Conservation (phyloP, 768 basidiomycete species). For the Lactifluus hygrophoroides region DNA sequence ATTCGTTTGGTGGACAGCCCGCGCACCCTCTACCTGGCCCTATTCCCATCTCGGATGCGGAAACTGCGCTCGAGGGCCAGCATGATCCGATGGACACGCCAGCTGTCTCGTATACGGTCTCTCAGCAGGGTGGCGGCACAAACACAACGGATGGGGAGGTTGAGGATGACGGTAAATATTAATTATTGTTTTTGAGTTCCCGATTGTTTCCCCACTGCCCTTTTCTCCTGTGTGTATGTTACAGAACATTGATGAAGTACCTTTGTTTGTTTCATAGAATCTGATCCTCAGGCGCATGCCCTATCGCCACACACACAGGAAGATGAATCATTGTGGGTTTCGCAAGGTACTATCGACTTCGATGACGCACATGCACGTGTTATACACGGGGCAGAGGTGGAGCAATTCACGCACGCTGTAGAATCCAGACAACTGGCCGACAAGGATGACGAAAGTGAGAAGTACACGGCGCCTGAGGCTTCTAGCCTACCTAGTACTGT, state of each 20-base stretch:
- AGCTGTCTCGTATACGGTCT: neutral
- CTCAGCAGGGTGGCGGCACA: slow-evolving; percentile 15
- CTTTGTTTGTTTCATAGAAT: slow-evolving; percentile 15
- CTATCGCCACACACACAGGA: slow-evolving; percentile 6
- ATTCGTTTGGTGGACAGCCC: slow-evolving; percentile 36
- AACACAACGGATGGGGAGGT: slow-evolving; percentile 19
- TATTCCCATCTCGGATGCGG: neutral
- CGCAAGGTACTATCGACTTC: neutral
- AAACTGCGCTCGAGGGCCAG: slow-evolving; percentile 20
- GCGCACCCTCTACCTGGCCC: slow-evolving; percentile 25
- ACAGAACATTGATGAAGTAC: slow-evolving; percentile 20
- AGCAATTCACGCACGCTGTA: neutral
- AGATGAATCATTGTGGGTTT: neutral
- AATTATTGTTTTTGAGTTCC: slow-evolving; percentile 23
- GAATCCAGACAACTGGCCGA: neutral
- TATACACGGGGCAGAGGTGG: slow-evolving; percentile 9
- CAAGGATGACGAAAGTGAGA: slow-evolving; percentile 5
- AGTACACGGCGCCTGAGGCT: neutral
- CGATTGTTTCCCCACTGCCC: slow-evolving; percentile 21
- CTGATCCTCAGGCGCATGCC: slow-evolving; percentile 12
- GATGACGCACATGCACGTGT: slow-evolving; percentile 16
- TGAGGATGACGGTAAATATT: slow-evolving; percentile 37
- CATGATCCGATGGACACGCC: slow-evolving; percentile 6
- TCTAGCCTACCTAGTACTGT: slow-evolving; percentile 2
- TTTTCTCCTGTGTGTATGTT: slow-evolving; percentile 14